These are phyloP conservation scores for Ligustrum vulgare DNA, from an alignment of 257 asterid species.

Conservation along the genomic window DNA sequence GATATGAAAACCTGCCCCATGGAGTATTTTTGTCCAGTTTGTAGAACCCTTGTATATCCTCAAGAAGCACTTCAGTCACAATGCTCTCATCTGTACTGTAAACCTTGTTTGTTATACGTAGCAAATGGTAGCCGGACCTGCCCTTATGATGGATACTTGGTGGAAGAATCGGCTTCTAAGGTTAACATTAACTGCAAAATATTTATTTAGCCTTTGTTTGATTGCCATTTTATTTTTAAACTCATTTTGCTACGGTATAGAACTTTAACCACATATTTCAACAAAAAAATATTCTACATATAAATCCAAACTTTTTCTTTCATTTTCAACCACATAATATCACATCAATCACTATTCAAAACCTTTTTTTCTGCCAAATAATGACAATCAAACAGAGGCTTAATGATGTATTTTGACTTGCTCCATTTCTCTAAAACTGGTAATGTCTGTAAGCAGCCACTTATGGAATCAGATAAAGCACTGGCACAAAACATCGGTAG, in stretches of 20 bases:
- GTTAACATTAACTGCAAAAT: conserved; percentile 32
- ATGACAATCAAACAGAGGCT: too few species aligned
- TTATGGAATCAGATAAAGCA: conserved; percentile 61
- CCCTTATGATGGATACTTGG: conserved; percentile 90
- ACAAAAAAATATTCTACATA: too few species aligned
- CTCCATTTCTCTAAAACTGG: conserved; percentile 19
- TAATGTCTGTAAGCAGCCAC: conserved; percentile 53
- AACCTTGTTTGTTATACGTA: conserved; percentile 75
- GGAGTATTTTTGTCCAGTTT: conserved; percentile 91
- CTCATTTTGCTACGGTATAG: too few species aligned
- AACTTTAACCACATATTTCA: too few species aligned
- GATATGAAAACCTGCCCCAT: conserved; percentile 81
- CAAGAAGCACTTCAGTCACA: conserved; percentile 81
- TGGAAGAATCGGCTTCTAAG: conserved; percentile 80
- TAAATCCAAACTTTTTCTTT: too few species aligned
- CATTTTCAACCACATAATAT: too few species aligned
- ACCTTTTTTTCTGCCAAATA: too few species aligned
- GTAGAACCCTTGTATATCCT: conserved; percentile 88
- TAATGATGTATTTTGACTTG: not conserved
- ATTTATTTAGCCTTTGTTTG: not conserved
- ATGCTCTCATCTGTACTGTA: conserved; percentile 91
- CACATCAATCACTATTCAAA: too few species aligned
- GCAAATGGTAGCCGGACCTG: conserved; percentile 74
- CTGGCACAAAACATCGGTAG: conserved; percentile 76
- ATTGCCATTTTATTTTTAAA: too few species aligned